Evolutionary conservation across 768 basidiomycete genomes (phyloP).

Genomic region (Boletus insuetus): DNA sequence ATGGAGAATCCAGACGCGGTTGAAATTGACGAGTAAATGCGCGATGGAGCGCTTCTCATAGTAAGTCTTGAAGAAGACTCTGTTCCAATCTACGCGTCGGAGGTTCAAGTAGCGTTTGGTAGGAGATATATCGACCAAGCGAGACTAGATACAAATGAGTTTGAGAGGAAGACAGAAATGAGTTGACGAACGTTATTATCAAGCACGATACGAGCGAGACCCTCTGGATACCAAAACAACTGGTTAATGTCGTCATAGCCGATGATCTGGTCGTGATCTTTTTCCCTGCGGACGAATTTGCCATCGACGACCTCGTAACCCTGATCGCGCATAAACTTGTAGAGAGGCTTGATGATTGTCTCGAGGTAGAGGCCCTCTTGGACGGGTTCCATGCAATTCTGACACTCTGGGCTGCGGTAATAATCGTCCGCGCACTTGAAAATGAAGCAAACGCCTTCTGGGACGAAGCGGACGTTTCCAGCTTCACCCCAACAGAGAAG

Average conservation of each 20-base stretch:
- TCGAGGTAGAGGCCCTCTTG: slow-evolving; percentile 93
- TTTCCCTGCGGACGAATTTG: slow-evolving; percentile 91
- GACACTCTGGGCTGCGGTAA: slow-evolving; percentile 96
- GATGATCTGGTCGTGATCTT: slow-evolving; percentile 92
- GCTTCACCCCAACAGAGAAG: slow-evolving; percentile 98
- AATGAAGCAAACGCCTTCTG: slow-evolving; percentile 97
- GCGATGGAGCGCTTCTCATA: slow-evolving; percentile 91
- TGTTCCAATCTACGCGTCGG: slow-evolving; percentile 88
- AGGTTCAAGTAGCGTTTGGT: slow-evolving; percentile 93
- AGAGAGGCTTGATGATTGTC: slow-evolving; percentile 90
- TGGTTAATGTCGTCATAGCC: slow-evolving; percentile 99
- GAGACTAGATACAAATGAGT: slow-evolving; percentile 52
- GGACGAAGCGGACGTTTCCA: slow-evolving; percentile 94
- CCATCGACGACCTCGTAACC: slow-evolving; percentile 95
- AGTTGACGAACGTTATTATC: slow-evolving; percentile 66
- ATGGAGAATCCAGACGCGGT: slow-evolving; percentile 97
- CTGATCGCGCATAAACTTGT: slow-evolving; percentile 95
- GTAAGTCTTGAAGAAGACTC: slow-evolving; percentile 98
- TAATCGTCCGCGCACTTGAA: slow-evolving; percentile 99
- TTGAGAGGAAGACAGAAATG: not conserved
- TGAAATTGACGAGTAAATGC: slow-evolving; percentile 98
- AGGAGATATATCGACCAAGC: slow-evolving; percentile 87
- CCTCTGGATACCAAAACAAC: slow-evolving; percentile 99
- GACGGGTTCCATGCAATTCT: slow-evolving; percentile 89
- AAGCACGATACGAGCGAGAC: slow-evolving; percentile 88